These are phyloP conservation scores for Albizia julibrissin DNA, from an alignment of 306 rosid species.

Conservation along the genomic window DNA sequence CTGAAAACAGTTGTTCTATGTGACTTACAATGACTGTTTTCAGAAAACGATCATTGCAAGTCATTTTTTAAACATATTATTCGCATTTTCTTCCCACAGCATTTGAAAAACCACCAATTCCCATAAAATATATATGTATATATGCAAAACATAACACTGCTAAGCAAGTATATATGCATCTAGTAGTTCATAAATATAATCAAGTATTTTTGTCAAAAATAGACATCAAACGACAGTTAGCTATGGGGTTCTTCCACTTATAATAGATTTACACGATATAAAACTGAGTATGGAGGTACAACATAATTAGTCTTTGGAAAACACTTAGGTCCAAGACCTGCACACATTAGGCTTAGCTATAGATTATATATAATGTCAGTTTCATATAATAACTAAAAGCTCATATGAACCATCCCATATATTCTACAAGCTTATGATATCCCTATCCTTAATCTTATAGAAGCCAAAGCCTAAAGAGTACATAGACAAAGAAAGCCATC, in stretches of 20 bases:
- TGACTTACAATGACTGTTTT: too few species aligned
- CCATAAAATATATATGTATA: too few species aligned
- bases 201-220: neutral
- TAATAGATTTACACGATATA: neutral
- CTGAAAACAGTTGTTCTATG: too few species aligned
- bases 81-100: too few species aligned
- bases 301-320: constrained; percentile 2
- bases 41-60: too few species aligned
- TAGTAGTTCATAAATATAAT: too few species aligned
- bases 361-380: neutral
- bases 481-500: neutral
- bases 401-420: neutral
- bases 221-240: neutral
- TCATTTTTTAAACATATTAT: too few species aligned
- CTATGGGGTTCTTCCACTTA: neutral
- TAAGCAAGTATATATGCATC: too few species aligned
- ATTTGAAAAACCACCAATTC: too few species aligned
- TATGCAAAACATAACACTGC: too few species aligned
- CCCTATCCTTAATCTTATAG: neutral
- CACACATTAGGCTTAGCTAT: neutral
- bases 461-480: neutral
- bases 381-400: neutral
- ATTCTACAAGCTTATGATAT: neutral
- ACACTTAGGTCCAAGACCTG: constrained; percentile 5
- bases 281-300: neutral